phyloP scores from a whole-genome alignment of 2,329 filamentous ascomycete genomes.

The Fusarium algeriense region DNA sequence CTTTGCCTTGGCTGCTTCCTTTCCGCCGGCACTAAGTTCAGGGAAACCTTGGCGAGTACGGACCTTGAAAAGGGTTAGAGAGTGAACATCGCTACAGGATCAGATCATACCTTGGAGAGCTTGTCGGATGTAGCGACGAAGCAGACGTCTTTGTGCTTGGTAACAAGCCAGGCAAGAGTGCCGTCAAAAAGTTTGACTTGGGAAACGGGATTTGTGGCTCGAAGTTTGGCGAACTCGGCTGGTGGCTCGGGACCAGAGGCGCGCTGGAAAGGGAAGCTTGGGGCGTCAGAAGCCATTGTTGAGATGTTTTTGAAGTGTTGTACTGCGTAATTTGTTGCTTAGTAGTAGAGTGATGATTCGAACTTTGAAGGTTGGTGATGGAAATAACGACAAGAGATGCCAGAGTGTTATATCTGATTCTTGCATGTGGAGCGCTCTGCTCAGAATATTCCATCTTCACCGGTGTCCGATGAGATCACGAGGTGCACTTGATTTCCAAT shows the following conservation, averaged over 20 bases:
- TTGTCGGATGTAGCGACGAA: conserved; percentile 58
- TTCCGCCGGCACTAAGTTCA: conserved; percentile 61
- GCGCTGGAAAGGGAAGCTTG: conserved; percentile 38
- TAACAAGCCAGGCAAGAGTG: conserved; percentile 60
- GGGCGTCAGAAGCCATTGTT: conserved; percentile 12
- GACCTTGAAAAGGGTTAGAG: conserved; percentile 45
- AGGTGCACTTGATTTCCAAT: conserved; percentile 26
- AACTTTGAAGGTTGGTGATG: background rate
- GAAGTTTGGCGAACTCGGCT: conserved; percentile 58
- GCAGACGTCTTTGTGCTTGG: conserved; percentile 62
- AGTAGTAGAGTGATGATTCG: background rate
- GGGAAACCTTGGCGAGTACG: conserved; percentile 59
- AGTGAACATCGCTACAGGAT: fast-evolving
- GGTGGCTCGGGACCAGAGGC: conserved; percentile 53
- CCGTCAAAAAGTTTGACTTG: conserved; percentile 61
- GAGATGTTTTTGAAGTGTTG: background rate
- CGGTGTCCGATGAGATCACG: background rate
- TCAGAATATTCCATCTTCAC: background rate
- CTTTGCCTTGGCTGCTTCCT: conserved; percentile 60
- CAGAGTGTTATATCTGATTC: background rate
- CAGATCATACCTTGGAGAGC: conserved; percentile 58
- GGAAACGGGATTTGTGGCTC: conserved; percentile 58
- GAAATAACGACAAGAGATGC: background rate
- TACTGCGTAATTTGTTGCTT: background rate
- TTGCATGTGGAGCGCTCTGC: background rate